phyloP scores from a whole-genome alignment of 2,329 filamentous ascomycete genomes.

The Colletotrichum kahawae region DNA sequence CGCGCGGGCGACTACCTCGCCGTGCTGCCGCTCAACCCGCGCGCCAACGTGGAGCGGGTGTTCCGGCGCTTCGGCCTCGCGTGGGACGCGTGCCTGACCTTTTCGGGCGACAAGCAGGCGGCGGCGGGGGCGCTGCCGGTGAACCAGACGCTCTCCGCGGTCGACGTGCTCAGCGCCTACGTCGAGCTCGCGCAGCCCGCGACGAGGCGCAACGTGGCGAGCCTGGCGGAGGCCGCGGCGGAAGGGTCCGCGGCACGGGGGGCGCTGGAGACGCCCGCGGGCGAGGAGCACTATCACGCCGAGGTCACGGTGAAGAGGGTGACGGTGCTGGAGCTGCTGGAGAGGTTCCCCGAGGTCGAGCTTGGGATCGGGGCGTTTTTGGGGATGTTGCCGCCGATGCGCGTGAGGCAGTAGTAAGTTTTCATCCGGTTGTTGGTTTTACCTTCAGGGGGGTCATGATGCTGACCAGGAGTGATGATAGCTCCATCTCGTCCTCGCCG shows the following conservation, averaged over 20 bases:
- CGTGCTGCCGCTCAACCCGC: constrained; percentile 73
- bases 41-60: constrained; percentile 63
- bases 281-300: constrained; percentile 37
- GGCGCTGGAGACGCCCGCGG: constrained; percentile 41
- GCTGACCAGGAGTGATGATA: constrained; percentile 6
- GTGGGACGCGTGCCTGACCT: constrained; percentile 71
- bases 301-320: constrained; percentile 53
- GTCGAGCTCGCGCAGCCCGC: constrained; percentile 77
- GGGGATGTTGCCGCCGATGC: constrained; percentile 68
- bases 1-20: constrained; percentile 79
- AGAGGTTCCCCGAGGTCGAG: constrained; percentile 56
- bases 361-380: constrained; percentile 66
- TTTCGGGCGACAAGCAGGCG: constrained; percentile 56
- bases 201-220: constrained; percentile 60
- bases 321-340: constrained; percentile 66
- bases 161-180: constrained; percentile 70
- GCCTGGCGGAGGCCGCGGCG: constrained; percentile 21
- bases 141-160: constrained; percentile 61
- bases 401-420: constrained; percentile 37
- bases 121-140: constrained; percentile 50
- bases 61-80: constrained; percentile 70
- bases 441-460: background rate
- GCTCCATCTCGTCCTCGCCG: constrained; percentile 73
- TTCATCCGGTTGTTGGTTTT: too few relatives aligned
- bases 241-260: constrained; percentile 36